phyloP scores from a whole-genome alignment of 2,329 filamentous ascomycete genomes.

The Metarhizium album region DNA sequence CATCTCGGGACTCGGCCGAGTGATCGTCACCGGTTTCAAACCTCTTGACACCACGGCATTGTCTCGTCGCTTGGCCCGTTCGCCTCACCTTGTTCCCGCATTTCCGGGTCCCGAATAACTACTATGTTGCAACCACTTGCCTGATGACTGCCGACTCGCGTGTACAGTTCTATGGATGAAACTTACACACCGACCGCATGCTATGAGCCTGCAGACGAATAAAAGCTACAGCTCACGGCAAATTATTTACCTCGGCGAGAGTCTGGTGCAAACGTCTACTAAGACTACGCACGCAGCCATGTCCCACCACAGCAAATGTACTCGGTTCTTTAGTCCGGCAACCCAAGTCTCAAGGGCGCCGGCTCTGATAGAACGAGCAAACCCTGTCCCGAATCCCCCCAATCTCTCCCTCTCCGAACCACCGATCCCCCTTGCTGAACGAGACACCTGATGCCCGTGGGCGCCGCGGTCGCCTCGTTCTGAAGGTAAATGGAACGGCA shows the following conservation, averaged over 20 bases:
- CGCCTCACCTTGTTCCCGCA: not conserved
- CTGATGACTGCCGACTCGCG: not conserved
- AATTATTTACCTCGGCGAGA: too few species aligned
- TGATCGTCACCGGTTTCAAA: not conserved
- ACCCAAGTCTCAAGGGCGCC: conserved; percentile 46
- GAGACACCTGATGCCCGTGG: conserved; percentile 5
- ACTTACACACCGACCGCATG: not conserved
- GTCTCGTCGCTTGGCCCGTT: not conserved
- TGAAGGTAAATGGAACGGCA: not conserved
- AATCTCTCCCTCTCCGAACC: conserved; percentile 12
- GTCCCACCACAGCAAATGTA: conserved; percentile 30
- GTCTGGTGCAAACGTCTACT: not conserved
- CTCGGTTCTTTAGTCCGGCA: conserved; percentile 53
- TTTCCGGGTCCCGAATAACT: not conserved
- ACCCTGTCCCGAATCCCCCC: not conserved
- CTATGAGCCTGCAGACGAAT: not conserved
- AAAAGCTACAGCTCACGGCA: too few species aligned
- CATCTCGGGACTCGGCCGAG: not conserved
- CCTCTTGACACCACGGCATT: not conserved
- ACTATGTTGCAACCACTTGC: not conserved
- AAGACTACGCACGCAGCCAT: too few species aligned
- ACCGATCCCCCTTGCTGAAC: conserved; percentile 18
- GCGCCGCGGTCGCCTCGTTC: conserved; percentile 2
- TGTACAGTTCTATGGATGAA: too few species aligned
- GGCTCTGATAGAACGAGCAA: conserved; percentile 53